Base-by-base conservation (phyloP, 2,329 filamentous ascomycete genomes). In the Diaporthe sp. region DNA sequence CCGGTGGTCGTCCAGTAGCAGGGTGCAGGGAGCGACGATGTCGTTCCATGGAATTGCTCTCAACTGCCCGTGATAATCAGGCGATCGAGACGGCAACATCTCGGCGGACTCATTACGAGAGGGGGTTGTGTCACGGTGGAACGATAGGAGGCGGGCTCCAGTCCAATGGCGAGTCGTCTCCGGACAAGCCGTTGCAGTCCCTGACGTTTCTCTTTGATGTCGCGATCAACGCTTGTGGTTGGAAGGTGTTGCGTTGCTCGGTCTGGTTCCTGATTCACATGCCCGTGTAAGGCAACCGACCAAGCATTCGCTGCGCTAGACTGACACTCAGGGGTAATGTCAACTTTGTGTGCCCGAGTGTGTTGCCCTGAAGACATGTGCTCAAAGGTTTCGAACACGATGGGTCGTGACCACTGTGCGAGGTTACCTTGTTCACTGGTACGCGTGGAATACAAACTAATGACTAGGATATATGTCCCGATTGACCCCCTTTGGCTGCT, bases 191-290 rank as follows among this genome's bases (percentile, higher is more conserved):
- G 69, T 30, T n/a, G 10, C 53, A 59, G 25, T 30, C 56, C 15
- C 32, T 63, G 56, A 42, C 12, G 25, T 42, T 61, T n/a, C 32
- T 22, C 9, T n/a, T 35, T 63, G 7, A 55, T 35, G 22, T 71
- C n/a, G 35, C 56, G 22, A 37, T 27, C 47, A 53, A 10, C 35
- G 32, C 30, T 13, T 53, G n/a, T 27, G n/a, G 30, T 4, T 12
- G 4, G 25, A 27, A 27, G 15, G 32, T 37, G 30, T 25, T 53
- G 63, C 44, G 47, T 53, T 22, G 63, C 39, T n/a, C 39, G 39
- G n/a, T 22, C 47, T 51, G 30, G 63, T 68, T 44, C 42, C 44
- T 68, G 44, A 68, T 68, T n/a, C 63, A 53, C 63, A 66, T 53
- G 44, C 17, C 32, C 37, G 61, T 69, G 25, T 47, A 8, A 58